Conservation (phyloP, 2,329 filamentous ascomycete species). For the Cladobotryum mycophilum region DNA sequence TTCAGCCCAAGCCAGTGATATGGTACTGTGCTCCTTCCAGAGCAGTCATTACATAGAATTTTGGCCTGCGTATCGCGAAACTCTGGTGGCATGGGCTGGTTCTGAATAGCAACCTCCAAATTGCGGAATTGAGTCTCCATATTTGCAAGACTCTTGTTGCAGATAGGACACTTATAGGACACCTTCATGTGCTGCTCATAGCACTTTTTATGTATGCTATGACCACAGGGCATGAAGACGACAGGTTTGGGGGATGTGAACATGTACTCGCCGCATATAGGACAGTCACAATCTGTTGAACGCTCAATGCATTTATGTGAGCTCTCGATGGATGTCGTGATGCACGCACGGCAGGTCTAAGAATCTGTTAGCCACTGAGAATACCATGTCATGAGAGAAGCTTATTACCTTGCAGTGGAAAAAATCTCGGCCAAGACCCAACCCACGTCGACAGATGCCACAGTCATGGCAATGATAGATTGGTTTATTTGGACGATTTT, state of each 20-base stretch:
- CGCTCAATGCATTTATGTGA: slow-evolving; percentile 92
- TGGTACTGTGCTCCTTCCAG: slow-evolving; percentile 72
- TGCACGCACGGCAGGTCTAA: slow-evolving; percentile 86
- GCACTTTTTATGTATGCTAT: slow-evolving; percentile 89
- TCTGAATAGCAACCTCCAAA: slow-evolving; percentile 76
- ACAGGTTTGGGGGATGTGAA: slow-evolving; percentile 86
- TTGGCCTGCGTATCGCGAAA: slow-evolving; percentile 74
- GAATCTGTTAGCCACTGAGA: not conserved
- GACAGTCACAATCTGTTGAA: slow-evolving; percentile 91
- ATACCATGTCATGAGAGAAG: not conserved
- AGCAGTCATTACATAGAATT: slow-evolving; percentile 92
- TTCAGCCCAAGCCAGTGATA: slow-evolving; percentile 96
- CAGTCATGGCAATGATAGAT: slow-evolving; percentile 97
- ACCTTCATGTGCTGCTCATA: slow-evolving; percentile 81
- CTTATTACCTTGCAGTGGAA: slow-evolving; percentile 83
- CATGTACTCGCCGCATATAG: slow-evolving; percentile 94
- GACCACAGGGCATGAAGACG: slow-evolving; percentile 91
- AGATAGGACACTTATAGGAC: slow-evolving; percentile 94
- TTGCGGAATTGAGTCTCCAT: slow-evolving; percentile 96
- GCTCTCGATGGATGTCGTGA: slow-evolving; percentile 76
- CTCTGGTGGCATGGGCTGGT: slow-evolving; percentile 86
- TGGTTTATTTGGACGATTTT: slow-evolving; percentile 81
- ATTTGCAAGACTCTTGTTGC: slow-evolving; percentile 92
- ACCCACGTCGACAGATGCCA: slow-evolving; percentile 86
- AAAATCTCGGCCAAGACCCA: slow-evolving; percentile 92